Evolutionary conservation across 164 flowering plant species (phyloP), one percentile per base, ranked within the genome.

Genomic region (Chloranthus sessilifolius): DNA sequence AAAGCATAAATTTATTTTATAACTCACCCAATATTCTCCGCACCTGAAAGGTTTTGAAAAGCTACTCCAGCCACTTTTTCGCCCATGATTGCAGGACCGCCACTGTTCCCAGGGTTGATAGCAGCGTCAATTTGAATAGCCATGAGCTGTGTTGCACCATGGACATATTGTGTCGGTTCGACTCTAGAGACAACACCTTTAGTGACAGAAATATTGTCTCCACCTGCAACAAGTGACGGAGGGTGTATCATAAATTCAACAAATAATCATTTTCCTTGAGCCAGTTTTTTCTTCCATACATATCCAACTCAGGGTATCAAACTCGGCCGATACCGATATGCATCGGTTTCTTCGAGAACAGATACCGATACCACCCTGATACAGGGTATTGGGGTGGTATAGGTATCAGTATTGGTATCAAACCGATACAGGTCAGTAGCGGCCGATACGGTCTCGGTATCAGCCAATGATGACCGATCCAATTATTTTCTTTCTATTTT

Each of bases 41-140:
- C 95, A 74, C 82, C 87, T 44, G 90, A 74, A 62, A 91, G 98
- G 59, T 88, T 88, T 53, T 91, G 98, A 58, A 91, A 91, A 52
- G 98, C 98, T 50, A 91, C 95, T 21, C 98, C 98, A 54, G 80
- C 98, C 58, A 88, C 96, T 60, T 77, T 88, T 66, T 76, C 71
- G 25, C 85, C 95, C 96, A 85, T 91, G 58, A 91, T 80, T 56
- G 98, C 98, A 20, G 98, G 98, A 47, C 98, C 96, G 22, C 96
- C 98, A 68, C 96, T 88, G 62, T 91, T 91, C 4, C 98, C 95
- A 3, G 96, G 95, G 63, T 92, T 92, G 36, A 92, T 92, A 45
- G 98, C 98, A 1, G 98, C 96, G 75, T 92, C 98, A 50, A 85
- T 88, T 53, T 92, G 96, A 57, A 92, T 85, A 27, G 95, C 96